Evolutionary conservation across 2,329 filamentous ascomycete species (phyloP), one percentile per base, ranked within the genome.

Genomic region (Pyrenophora teres): DNA sequence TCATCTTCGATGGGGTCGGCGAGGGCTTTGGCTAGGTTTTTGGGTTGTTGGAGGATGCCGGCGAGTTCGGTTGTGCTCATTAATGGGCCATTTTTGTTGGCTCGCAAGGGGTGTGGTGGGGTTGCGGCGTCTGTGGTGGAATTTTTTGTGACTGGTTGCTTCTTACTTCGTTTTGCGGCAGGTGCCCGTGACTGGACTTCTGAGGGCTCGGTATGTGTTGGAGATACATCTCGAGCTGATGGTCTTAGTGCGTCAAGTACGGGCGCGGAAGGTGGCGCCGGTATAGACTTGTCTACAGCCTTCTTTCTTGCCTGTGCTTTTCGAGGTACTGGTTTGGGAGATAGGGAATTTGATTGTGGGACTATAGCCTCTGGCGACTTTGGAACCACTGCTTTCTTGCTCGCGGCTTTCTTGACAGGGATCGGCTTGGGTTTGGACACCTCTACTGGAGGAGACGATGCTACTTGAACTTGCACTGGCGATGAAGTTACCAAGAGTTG

Each of bases 31-130:
- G 50, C 15, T 44, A 50, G 32, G 54, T 56, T 63, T 21, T 54
- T 54, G 1, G 61, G 46, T 21, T 62, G 60, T 16, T 65, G 61
- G 6, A 69, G 54, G 6, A 67, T 56, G 2, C 62, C 54, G 6
- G 68, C 64, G 0, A 68, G 63, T 52, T 70, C 64, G 2, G 60
- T 66, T 1, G 66, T 70, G 15, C 45, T 70, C 64, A 70, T 67
- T 7, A 65, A 23, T 1, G 60, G 62, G 0, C 58, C 62, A 18
- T 57, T 56, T 21, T 58, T 64, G 8, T 53, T 59, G 16, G 62
- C 50, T 9, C 52, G 46, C 1, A 63, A 44, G 1, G 64, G 60
- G 37, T 65, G 46, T n/a, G 25, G 25, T 39, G 37, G 31, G 5
- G 30, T 6, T 7, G 38, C 35, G 15, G 35, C 16, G 3, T 53